Base-by-base conservation (phyloP, 106 monocot species). In the Vanilla planifolia region DNA sequence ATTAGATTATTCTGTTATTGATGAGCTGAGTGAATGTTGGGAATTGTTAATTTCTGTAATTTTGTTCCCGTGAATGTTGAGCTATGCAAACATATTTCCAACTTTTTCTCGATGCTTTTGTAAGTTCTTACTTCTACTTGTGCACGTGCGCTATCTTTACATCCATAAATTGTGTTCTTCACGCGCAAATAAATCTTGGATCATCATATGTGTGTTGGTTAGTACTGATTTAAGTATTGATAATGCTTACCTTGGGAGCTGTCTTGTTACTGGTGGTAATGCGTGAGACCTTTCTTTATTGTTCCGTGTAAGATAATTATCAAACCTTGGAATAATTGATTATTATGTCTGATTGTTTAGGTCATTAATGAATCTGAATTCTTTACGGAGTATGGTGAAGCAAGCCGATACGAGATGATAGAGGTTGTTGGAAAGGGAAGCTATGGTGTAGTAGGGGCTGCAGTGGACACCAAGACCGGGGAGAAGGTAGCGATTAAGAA, bases 381-480 rank as follows among this genome's bases (percentile, higher is more conserved):
- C 75, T 87, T 87, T 66, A 87, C 86, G 2, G 86, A 87, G 63
- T 87, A 82, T 67, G 78, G 82, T 27, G 86, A 87, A 63, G 81
- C 86, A 25, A 87, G 69, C 53, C 75, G 62, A 27, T 87, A 79
- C 52, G 75, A 87, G 52, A 79, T 87, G 50, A 81, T 79, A 48
- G 86, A 87, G 68, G 79, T 87, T 11, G 58, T 87, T 21, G 86
- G 86, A 17, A 87, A 87, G 59, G 86, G 86, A 30, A 87, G 82
- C 39, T 87, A 87, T 68, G 86, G 86, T 20, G 82, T 87, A 33
- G 82, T 87, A 24, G 86, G 71, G n/a, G 70, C 86, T 45, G 86
- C 86, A 34, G 28, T 73, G 2, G 86, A 87, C 66, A 76, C 72
- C 39, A 78, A 73, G 46, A 87, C 82, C 13, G 78, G 81, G 14